Evolutionary conservation across 2,329 filamentous ascomycete species (phyloP).

Genomic region (Pseudogymnoascus pannorum): DNA sequence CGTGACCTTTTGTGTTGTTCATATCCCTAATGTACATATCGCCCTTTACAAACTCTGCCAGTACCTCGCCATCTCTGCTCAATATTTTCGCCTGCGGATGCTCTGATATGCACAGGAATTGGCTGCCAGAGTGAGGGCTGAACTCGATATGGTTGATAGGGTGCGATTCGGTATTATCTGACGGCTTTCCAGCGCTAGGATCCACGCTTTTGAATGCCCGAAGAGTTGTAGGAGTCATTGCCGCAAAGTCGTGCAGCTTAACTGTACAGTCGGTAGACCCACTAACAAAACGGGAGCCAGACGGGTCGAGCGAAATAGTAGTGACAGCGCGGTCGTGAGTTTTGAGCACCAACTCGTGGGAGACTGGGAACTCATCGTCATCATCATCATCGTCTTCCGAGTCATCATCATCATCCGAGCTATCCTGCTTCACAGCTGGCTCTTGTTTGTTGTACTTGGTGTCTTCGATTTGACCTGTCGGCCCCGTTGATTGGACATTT

Average conservation of each 20-base stretch:
- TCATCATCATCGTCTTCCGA: constrained; percentile 51
- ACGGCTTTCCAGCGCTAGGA: constrained; percentile 68
- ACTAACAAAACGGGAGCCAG: constrained; percentile 79
- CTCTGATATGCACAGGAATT: constrained; percentile 80
- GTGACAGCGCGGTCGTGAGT: constrained; percentile 87
- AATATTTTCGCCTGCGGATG: constrained; percentile 86
- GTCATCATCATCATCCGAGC: constrained; percentile 34
- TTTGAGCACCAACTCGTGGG: constrained; percentile 87
- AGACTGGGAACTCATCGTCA: constrained; percentile 83
- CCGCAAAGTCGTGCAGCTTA: constrained; percentile 90
- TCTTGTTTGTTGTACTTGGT: constrained; percentile 24
- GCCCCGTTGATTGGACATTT: constrained; percentile 32
- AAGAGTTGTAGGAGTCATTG: constrained; percentile 90
- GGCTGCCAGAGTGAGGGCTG: constrained; percentile 70
- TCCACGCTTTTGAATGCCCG: constrained; percentile 91
- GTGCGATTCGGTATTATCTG: constrained; percentile 71
- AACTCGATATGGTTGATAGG: constrained; percentile 82
- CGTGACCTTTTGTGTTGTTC: constrained; percentile 95
- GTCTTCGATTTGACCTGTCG: constrained; percentile 23
- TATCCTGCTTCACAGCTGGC: constrained; percentile 30
- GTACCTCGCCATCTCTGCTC: constrained; percentile 75
- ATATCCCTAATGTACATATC: constrained; percentile 98
- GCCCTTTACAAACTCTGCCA: constrained; percentile 89
- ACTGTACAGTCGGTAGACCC: constrained; percentile 85
- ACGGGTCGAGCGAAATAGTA: constrained; percentile 73